phyloP scores from a whole-genome alignment of 1,284 basidiomycete species.

The Anthracocystis setariae region DNA sequence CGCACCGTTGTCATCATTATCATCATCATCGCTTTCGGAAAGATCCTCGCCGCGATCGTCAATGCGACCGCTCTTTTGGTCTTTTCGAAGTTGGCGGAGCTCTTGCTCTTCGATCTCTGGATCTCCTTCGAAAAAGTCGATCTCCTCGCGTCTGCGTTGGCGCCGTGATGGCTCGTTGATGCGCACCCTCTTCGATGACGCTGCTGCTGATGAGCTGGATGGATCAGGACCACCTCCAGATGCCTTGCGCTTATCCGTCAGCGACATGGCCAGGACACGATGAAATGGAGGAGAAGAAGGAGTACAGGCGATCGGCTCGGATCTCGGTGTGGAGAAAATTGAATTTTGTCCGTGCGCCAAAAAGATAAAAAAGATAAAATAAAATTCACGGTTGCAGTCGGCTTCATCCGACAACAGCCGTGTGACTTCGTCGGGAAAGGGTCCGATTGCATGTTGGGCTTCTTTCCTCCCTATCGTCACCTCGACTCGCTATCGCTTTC shows the following conservation, averaged over 20 bases:
- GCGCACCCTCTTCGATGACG: constrained; percentile 33
- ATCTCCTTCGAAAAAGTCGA: constrained; percentile 52
- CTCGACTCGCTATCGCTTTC: background rate
- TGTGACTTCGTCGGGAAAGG: constrained; percentile 18
- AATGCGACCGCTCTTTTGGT: constrained; percentile 62
- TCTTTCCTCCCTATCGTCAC: constrained; percentile 6
- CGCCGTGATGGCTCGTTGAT: constrained; percentile 32
- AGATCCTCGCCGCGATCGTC: constrained; percentile 82
- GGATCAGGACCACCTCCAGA: background rate
- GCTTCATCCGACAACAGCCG: constrained; percentile 8
- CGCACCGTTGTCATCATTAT: constrained; percentile 27
- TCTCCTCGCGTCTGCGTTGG: constrained; percentile 18
- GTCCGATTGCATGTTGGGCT: constrained; percentile 3
- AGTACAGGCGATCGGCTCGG: constrained; percentile 11
- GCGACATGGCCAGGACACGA: constrained; percentile 20
- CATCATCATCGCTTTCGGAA: constrained; percentile 76
- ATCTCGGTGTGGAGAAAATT: constrained; percentile 17
- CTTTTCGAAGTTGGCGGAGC: constrained; percentile 47
- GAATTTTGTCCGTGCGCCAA: constrained; percentile 24
- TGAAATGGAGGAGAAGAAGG: background rate
- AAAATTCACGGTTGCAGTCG: constrained; percentile 14
- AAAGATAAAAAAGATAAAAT: background rate
- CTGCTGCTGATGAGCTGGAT: constrained; percentile 6
- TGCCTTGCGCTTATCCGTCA: constrained; percentile 34
- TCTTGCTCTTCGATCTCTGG: constrained; percentile 61